Evolutionary conservation across 257 asterid genomes (phyloP).

Genomic region (Salvia miltiorrhiza): DNA sequence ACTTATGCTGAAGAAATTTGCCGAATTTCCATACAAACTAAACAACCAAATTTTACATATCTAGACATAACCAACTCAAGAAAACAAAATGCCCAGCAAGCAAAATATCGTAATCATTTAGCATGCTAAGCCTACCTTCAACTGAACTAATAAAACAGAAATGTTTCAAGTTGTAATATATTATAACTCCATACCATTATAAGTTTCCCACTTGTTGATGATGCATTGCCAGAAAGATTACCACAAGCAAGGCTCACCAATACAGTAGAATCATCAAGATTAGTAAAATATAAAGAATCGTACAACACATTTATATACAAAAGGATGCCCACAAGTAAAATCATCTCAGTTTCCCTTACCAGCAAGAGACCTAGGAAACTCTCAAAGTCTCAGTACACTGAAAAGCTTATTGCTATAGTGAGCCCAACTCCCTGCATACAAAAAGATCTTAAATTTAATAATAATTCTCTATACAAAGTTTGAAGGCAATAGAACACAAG

Average conservation of each 20-base stretch:
- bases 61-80: too few species aligned
- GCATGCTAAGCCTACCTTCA: neutral
- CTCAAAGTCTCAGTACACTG: conserved; percentile 80
- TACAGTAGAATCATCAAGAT: conserved; percentile 75
- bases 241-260: conserved; percentile 89
- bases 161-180: neutral
- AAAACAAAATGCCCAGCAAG: neutral
- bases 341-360: conserved; percentile 37
- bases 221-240: conserved; percentile 88
- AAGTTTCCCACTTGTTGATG: conserved; percentile 71
- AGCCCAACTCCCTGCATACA: conserved; percentile 90
- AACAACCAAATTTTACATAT: too few species aligned
- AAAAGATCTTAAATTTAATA: neutral
- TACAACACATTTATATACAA: neutral
- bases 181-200: neutral
- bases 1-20: too few species aligned
- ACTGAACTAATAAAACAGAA: neutral
- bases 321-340: neutral
- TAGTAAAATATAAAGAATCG: conserved; percentile 13
- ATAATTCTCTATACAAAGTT: neutral
- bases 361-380: conserved; percentile 50
- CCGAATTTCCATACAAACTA: too few species aligned
- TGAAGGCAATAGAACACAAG: neutral
- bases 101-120: neutral
- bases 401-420: conserved; percentile 86